Evolutionary conservation across 192 early-diverging fungal genomes (phyloP), one percentile per base, ranked within the genome.

Genomic region (Rhizophagus prolifer): DNA sequence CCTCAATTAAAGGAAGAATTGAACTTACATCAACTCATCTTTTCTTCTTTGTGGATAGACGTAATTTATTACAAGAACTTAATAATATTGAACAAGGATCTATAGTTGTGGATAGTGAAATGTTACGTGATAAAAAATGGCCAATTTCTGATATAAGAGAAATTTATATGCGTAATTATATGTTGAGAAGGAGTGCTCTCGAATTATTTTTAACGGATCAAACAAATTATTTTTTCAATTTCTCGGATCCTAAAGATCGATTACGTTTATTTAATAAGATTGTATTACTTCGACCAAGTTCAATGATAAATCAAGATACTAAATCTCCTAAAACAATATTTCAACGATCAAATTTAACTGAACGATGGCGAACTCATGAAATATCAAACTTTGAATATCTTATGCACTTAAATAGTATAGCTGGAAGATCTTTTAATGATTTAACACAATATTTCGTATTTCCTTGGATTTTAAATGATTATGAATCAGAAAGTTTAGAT

Each of bases 401-500:
- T 60, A 95, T 95, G 92, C 85, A 88, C 34, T 81, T 97, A 7
- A 97, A 97, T 79, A 92, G 91, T 0, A 79, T 94, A 13, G 91
- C 93, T 21, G 95, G 93, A 12, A 84, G 91, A 30, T 91, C 91
- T 6, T 89, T 87, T 75, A 90, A 88, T 69, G 85, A 97, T 84
- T 78, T 97, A 71, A 94, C 94, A 4, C 95, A 95, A 79, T 97
- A 96, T 76, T 94, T 94, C 2, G 93, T 97, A 10, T 97, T 97
- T 73, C 95, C 95, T 6, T 97, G 95, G 94, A 85, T 94, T 67
- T 79, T 94, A 36, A 77, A 84, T 10, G 91, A 94, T 78, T 94
- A 94, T 68, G 82, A 79, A 31, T 90, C 83, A 60, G 85, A 88
- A 58, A 80, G 82, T 60, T 66, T 86, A 79, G 94, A 97, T 77